phyloP scores from a whole-genome alignment of 345 rosid species.

The Syzygium aromaticum region DNA sequence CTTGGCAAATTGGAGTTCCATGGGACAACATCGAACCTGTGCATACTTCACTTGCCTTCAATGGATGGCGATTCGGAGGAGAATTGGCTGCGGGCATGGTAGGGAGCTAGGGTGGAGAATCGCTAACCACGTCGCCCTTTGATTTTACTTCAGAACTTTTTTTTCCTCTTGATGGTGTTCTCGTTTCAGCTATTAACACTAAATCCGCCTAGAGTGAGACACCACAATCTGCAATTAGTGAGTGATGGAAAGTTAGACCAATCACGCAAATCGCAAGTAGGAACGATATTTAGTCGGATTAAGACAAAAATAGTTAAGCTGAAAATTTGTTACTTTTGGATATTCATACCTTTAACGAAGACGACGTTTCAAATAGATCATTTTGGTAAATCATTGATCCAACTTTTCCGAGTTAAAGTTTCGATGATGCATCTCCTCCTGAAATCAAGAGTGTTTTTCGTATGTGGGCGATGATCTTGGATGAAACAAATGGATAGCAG shows the following conservation, averaged over 20 bases:
- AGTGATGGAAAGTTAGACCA: background rate
- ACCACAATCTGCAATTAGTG: background rate
- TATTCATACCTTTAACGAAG: background rate
- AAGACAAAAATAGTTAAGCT: background rate
- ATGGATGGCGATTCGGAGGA: background rate
- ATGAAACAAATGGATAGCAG: background rate
- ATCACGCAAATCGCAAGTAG: background rate
- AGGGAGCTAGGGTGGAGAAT: background rate
- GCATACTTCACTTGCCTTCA: background rate
- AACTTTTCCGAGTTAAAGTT: background rate
- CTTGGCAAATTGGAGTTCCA: background rate
- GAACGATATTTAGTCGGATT: background rate
- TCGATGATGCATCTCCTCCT: background rate
- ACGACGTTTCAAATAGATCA: background rate
- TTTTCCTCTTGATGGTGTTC: background rate
- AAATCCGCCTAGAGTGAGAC: background rate
- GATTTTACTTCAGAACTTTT: rapidly evolving
- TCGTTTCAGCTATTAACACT: background rate
- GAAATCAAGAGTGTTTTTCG: background rate
- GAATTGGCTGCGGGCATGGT: background rate
- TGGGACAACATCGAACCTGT: background rate
- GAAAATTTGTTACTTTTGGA: background rate
- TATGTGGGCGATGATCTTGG: background rate
- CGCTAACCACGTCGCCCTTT: background rate
- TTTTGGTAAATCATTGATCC: background rate